These are phyloP conservation scores for Mycoemilia scoparia DNA, from an alignment of 192 early-diverging fungal species.

Conservation along the genomic window DNA sequence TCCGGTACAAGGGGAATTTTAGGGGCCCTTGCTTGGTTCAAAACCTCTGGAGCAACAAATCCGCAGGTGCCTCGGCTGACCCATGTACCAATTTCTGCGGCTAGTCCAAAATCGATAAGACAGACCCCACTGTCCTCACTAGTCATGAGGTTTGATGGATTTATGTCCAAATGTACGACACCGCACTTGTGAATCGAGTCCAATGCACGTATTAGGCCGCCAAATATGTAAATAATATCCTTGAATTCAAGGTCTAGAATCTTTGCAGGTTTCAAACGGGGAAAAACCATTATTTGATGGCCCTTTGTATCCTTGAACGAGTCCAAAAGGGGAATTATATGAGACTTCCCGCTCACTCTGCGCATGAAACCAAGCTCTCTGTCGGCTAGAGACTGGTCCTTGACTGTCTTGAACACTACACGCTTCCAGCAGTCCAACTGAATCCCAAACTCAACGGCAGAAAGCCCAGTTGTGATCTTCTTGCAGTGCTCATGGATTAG, in stretches of 20 bases:
- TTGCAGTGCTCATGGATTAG: constrained; percentile 25
- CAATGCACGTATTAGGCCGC: constrained; percentile 36
- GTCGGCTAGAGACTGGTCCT: constrained; percentile 28
- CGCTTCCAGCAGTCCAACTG: constrained; percentile 35
- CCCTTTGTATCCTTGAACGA: constrained; percentile 37
- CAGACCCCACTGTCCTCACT: constrained; percentile 27
- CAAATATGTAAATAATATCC: constrained; percentile 29
- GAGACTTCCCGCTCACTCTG: constrained; percentile 17
- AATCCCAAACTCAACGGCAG: constrained; percentile 45
- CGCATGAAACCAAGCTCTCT: constrained; percentile 36
- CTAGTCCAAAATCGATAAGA: constrained; percentile 62
- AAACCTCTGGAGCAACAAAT: constrained; percentile 50
- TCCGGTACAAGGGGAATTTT: too few relatives aligned
- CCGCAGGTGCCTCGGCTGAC: constrained; percentile 53
- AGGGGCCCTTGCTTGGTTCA: too few relatives aligned
- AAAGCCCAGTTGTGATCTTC: constrained; percentile 33
- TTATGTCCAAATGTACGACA: constrained; percentile 52
- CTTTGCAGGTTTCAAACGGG: constrained; percentile 30
- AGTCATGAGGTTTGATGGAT: constrained; percentile 41
- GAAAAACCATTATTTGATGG: constrained; percentile 41
- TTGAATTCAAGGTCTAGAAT: constrained; percentile 31
- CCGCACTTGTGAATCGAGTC: constrained; percentile 36
- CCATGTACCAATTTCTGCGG: constrained; percentile 15
- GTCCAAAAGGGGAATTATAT: constrained; percentile 38
- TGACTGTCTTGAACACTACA: constrained; percentile 46